Evolutionary conservation across 306 rosid genomes (phyloP).

Genomic region (Malus fusca): DNA sequence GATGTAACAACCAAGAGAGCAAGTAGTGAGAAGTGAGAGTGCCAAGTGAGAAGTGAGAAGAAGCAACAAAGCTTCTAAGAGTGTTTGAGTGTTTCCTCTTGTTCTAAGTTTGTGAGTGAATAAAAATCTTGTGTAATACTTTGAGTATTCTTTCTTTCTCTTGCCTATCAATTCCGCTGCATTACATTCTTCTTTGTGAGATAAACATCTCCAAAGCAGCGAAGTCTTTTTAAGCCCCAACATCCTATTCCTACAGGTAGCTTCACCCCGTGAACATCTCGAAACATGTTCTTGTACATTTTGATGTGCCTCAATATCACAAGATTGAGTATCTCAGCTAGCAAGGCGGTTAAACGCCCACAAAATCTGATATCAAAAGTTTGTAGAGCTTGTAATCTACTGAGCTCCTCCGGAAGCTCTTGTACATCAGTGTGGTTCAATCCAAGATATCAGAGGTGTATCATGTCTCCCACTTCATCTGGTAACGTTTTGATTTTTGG

Average conservation of each 20-base stretch:
- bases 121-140: no score
- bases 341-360: conserved; percentile 2
- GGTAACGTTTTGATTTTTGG: conserved; percentile 14
- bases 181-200: no score
- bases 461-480: conserved; percentile 12
- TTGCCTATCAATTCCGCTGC: no score
- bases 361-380: conserved; percentile 23
- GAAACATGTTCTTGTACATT: conserved; percentile 5
- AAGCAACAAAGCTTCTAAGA: no score
- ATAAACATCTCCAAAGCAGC: no score
- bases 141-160: no score
- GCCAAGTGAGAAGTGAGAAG: no score
- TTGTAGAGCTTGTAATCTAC: conserved; percentile 8
- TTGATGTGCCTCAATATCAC: conserved; percentile 21
- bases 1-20: no score
- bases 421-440: conserved; percentile 12
- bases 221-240: no score
- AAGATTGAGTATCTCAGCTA: conserved; percentile 5
- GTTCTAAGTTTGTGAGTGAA: no score
- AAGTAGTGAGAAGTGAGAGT: no score
- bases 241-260: conserved; percentile 14
- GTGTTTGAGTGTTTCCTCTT: no score
- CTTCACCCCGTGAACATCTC: conserved; percentile 1
- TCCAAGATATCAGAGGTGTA: conserved; percentile 13
- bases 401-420: conserved; percentile 15